Conservation (phyloP, 2,329 filamentous ascomycete species). For the Trichoderma afroharzianum region DNA sequence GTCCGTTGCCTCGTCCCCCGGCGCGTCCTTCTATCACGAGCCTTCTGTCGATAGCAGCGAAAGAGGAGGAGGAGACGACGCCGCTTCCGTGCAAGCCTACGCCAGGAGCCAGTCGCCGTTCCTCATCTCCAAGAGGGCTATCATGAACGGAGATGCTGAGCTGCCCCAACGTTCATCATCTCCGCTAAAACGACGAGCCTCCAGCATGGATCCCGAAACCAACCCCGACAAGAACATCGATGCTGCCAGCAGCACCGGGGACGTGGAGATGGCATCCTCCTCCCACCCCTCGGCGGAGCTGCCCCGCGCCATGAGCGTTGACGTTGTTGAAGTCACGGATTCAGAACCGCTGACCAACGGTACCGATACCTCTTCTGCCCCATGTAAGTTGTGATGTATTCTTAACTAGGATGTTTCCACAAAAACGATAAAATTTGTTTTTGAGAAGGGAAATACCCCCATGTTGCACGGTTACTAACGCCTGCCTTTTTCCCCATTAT, state of each 20-base stretch:
- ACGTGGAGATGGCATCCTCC: constrained; percentile 15
- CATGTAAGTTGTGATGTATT: constrained; percentile 26
- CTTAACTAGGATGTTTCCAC: background rate
- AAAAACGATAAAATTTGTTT: background rate
- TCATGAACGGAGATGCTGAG: constrained; percentile 60
- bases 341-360: constrained; percentile 20
- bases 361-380: constrained; percentile 21
- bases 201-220: constrained; percentile 55
- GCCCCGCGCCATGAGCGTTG: constrained; percentile 41
- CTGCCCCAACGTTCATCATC: constrained; percentile 59
- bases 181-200: constrained; percentile 60
- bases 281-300: constrained; percentile 20
- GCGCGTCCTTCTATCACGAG: constrained; percentile 52
- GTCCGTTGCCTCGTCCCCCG: constrained; percentile 57
- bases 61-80: constrained; percentile 46
- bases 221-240: constrained; percentile 40
- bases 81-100: constrained; percentile 36
- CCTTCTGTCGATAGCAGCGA: constrained; percentile 56
- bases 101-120: constrained; percentile 52
- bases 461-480: background rate
- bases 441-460: background rate
- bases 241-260: background rate
- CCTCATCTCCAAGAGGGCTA: constrained; percentile 47
- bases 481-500: constrained; percentile 11
- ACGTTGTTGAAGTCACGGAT: constrained; percentile 32